Percentiles rank a stretch among this genome's conserved stretches.
These are phyloP conservation scores for Cladophialophora immunda DNA, from an alignment of 2,329 filamentous ascomycete species.

Conservation along the genomic window DNA sequence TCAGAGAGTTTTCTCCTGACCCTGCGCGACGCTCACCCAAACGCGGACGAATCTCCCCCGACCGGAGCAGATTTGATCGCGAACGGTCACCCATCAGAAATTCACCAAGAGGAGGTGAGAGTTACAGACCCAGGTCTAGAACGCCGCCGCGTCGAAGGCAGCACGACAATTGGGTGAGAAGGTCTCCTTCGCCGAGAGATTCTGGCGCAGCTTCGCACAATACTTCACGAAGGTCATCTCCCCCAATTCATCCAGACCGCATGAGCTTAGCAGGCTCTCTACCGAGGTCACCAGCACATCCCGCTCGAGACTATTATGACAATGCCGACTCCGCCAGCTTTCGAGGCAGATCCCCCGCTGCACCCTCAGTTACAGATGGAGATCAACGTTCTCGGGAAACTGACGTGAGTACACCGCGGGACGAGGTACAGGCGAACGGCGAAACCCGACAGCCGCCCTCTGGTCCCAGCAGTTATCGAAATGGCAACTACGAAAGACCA, in stretches of 20 bases:
- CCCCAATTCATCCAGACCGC: slow-evolving; percentile 65
- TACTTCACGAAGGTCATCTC: slow-evolving; percentile 70
- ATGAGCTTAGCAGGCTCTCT: slow-evolving; percentile 48
- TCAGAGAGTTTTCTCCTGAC: slow-evolving; percentile 49
- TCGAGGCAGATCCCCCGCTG: slow-evolving; percentile 33
- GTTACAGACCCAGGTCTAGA: slow-evolving; percentile 57
- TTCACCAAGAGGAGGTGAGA: slow-evolving; percentile 41
- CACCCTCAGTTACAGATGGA: slow-evolving; percentile 28
- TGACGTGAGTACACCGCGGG: slow-evolving; percentile 29
- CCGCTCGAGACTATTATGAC: slow-evolving; percentile 34
- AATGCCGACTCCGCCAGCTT: slow-evolving; percentile 35
- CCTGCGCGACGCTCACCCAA: slow-evolving; percentile 45
- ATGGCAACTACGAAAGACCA: slow-evolving; percentile 40
- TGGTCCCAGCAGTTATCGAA: slow-evolving; percentile 37
- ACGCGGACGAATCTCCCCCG: slow-evolving; percentile 46
- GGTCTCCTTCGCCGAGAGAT: slow-evolving; percentile 62
- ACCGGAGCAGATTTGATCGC: slow-evolving; percentile 44
- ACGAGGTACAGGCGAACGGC: slow-evolving; percentile 40
- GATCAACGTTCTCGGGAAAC: slow-evolving; percentile 2
- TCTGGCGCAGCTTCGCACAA: slow-evolving; percentile 64
- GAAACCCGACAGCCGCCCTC: slow-evolving; percentile 35
- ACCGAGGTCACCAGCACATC: slow-evolving; percentile 41
- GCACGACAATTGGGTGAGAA: slow-evolving; percentile 61
- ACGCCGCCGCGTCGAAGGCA: slow-evolving; percentile 60
- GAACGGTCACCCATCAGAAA: slow-evolving; percentile 40